These are phyloP conservation scores for Protostelium mycophagum DNA, from an alignment of 78 protist species.

Conservation along the genomic window DNA sequence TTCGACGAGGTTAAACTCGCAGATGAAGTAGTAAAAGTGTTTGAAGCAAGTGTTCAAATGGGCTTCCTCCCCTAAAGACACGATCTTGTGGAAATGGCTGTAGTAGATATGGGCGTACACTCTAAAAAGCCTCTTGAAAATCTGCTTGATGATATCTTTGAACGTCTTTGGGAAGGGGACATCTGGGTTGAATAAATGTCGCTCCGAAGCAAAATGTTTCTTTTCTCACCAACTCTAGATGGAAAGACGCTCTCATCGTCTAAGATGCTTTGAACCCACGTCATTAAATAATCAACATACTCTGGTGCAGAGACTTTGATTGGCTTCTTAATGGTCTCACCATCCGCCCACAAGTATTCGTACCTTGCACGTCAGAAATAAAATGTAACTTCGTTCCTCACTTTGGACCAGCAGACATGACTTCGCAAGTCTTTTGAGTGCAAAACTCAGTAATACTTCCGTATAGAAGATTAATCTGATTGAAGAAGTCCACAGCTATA, in stretches of 20 bases:
- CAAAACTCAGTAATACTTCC: constrained; percentile 96
- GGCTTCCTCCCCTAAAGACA: constrained; percentile 81
- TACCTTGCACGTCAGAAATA: constrained; percentile 18
- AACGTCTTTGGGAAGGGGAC: constrained; percentile 93
- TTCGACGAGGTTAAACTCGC: constrained; percentile 76
- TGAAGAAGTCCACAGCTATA: constrained; percentile 95
- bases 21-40: constrained; percentile 80
- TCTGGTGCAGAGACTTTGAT: constrained; percentile 89
- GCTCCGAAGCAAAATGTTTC: not conserved
- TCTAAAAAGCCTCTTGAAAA: constrained; percentile 87
- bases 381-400: not conserved
- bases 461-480: constrained; percentile 94
- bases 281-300: constrained; percentile 93
- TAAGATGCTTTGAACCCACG: constrained; percentile 92
- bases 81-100: constrained; percentile 81
- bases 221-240: constrained; percentile 54
- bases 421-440: constrained; percentile 85
- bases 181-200: constrained; percentile 4
- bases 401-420: constrained; percentile 92
- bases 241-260: constrained; percentile 95
- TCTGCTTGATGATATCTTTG: constrained; percentile 55
- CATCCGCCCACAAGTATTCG: constrained; percentile 96
- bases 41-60: constrained; percentile 78
- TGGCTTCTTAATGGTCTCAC: constrained; percentile 83
- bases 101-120: constrained; percentile 98